Percentiles rank a stretch among this genome's conserved stretches.
Evolutionary conservation across 208 protist genomes (phyloP).

Genomic region (Crithidia thermophila): DNA sequence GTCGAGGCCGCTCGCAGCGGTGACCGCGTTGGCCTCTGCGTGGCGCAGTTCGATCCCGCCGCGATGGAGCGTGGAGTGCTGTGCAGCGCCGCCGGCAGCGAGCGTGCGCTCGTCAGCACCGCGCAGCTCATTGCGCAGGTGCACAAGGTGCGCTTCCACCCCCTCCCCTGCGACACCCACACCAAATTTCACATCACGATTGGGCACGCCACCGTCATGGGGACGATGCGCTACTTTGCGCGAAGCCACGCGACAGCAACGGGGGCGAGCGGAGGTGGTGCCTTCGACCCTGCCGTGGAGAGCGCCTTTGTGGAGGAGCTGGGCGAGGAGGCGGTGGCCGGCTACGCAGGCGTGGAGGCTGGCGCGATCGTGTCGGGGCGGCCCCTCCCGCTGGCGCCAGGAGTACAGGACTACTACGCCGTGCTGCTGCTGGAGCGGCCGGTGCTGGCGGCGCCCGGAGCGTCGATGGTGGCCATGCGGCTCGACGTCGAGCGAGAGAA

Average conservation of each 20-base stretch:
- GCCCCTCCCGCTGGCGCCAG: constrained; percentile 27
- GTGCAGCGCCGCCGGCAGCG: constrained; percentile 39
- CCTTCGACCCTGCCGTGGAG: constrained; percentile 35
- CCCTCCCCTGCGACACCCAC: constrained; percentile 50
- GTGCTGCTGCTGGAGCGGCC: constrained; percentile 66
- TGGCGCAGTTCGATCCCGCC: constrained; percentile 92
- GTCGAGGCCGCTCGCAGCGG: constrained; percentile 75
- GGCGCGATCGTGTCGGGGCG: constrained; percentile 16
- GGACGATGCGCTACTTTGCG: constrained; percentile 73
- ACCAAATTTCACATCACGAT: constrained; percentile 88
- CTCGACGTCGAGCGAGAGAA: constrained; percentile 75
- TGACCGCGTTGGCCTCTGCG: constrained; percentile 93
- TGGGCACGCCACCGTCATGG: constrained; percentile 90
- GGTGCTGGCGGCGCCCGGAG: constrained; percentile 35
- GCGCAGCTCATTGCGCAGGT: constrained; percentile 60
- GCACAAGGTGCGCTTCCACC: constrained; percentile 81
- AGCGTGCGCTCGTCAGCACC: constrained; percentile 8
- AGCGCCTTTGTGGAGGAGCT: constrained; percentile 56
- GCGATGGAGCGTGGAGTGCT: constrained; percentile 90
- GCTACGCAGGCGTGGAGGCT: constrained; percentile 20
- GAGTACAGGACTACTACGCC: constrained; percentile 48
- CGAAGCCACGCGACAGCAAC: constrained; percentile 7
- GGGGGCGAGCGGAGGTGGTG: not conserved
- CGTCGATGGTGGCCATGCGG: constrained; percentile 65
- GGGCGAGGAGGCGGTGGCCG: constrained; percentile 28